Conservation (phyloP, 2,329 filamentous ascomycete genomes). For the Diaporthe batatas region DNA sequence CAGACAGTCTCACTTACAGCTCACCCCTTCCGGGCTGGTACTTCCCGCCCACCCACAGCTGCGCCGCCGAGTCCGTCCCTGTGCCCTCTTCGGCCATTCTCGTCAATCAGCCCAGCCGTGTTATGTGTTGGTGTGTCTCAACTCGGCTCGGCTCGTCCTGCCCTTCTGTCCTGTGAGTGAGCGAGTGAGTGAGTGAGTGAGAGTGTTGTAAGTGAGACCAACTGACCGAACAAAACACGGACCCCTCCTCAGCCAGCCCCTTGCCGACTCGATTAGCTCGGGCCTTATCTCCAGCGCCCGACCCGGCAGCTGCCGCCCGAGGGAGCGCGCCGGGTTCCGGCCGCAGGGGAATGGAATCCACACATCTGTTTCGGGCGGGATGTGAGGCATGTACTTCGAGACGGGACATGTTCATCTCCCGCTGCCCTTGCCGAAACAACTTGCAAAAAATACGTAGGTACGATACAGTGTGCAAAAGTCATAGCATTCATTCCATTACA, state of each 20-base stretch:
- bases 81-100: background rate
- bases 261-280: constrained; percentile 17
- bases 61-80: background rate
- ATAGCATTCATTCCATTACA: background rate
- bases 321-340: constrained; percentile 9
- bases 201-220: too few species aligned
- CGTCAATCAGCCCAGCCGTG: background rate
- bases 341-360: background rate
- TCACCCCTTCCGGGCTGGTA: constrained; percentile 42
- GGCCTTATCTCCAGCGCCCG: constrained; percentile 1
- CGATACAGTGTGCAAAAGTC: background rate
- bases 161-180: too few species aligned
- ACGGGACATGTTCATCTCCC: too few species aligned
- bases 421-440: background rate
- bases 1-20: constrained; percentile 40
- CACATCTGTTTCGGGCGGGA: background rate
- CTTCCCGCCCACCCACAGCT: constrained; percentile 44
- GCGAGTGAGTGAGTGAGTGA: too few species aligned
- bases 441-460: background rate
- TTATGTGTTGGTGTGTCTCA: too few species aligned
- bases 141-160: background rate
- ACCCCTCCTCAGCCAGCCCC: background rate
- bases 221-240: too few species aligned
- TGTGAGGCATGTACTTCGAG: background rate
- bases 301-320: constrained; percentile 26